A percentile compares a stretch with the other conserved stretches of the same genome.
phyloP scores from a whole-genome alignment of 2,329 filamentous ascomycete genomes.

The Parastagonospora nodorum region DNA sequence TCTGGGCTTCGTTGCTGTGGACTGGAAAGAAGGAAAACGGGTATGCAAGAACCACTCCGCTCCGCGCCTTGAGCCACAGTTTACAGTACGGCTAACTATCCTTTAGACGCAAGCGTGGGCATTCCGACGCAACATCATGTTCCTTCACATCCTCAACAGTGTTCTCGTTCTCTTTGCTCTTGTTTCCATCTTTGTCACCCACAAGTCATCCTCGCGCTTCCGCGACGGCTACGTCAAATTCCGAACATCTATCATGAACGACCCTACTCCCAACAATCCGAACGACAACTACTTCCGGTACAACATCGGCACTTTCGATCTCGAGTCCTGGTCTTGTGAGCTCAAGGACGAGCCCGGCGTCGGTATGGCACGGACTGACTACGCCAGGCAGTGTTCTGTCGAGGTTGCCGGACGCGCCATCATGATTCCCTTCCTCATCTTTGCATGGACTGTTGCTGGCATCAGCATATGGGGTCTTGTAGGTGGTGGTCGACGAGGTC shows the following conservation, averaged over 20 bases:
- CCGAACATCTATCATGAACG: slow-evolving; percentile 22
- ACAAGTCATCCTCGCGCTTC: slow-evolving; percentile 38
- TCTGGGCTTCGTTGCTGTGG: slow-evolving; percentile 25
- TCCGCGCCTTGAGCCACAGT: not conserved
- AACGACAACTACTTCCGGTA: slow-evolving; percentile 30
- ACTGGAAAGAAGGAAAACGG: slow-evolving; percentile 33
- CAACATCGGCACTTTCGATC: slow-evolving; percentile 41
- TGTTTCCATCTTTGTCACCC: slow-evolving; percentile 36
- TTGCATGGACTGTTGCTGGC: slow-evolving; percentile 23
- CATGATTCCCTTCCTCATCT: slow-evolving; percentile 37
- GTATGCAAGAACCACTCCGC: slow-evolving; percentile 11
- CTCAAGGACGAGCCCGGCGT: slow-evolving; percentile 28
- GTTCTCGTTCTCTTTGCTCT: slow-evolving; percentile 39
- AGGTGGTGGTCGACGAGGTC: slow-evolving; percentile 20
- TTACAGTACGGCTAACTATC: not conserved
- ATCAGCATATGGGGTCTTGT: slow-evolving; percentile 31
- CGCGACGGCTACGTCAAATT: slow-evolving; percentile 29
- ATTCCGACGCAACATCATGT: slow-evolving; percentile 43
- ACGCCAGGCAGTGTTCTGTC: slow-evolving; percentile 32
- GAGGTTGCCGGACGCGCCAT: slow-evolving; percentile 36
- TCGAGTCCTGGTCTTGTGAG: slow-evolving; percentile 44
- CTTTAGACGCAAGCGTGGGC: slow-evolving; percentile 35
- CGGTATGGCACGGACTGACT: slow-evolving; percentile 33
- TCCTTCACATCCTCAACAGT: slow-evolving; percentile 36
- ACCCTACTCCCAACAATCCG: not conserved